Conservation (phyloP, 1,139 yeast genomes). For the Kodamaea fungicola region DNA sequence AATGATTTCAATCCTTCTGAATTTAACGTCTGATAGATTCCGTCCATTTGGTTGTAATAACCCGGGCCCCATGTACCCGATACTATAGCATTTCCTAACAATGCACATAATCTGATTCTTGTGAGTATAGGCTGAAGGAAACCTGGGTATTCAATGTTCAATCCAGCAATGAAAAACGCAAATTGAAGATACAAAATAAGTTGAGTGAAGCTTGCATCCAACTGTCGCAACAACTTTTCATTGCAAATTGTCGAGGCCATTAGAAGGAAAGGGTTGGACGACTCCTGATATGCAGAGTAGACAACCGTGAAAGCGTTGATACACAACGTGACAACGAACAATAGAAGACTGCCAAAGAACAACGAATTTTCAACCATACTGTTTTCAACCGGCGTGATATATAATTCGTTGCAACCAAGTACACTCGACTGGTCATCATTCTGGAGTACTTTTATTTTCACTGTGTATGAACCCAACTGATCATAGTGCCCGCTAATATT, state of each 20-base stretch:
- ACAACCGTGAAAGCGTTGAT: constrained; percentile 43
- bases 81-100: constrained; percentile 22
- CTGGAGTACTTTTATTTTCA: constrained; percentile 36
- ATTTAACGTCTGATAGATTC: constrained; percentile 33
- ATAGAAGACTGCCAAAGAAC: constrained; percentile 36
- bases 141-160: constrained; percentile 61
- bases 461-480: constrained; percentile 42
- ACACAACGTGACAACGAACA: constrained; percentile 40
- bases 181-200: constrained; percentile 54
- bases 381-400: constrained; percentile 48
- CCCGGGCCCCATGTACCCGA: not conserved
- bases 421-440: constrained; percentile 26
- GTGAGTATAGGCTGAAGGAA: constrained; percentile 56
- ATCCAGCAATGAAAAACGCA: constrained; percentile 54
- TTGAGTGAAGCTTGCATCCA: constrained; percentile 54
- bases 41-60: constrained; percentile 16
- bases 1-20: constrained; percentile 32
- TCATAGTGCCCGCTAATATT: constrained; percentile 32
- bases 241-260: constrained; percentile 62
- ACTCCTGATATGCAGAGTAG: constrained; percentile 60
- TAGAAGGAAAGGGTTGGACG: constrained; percentile 54
- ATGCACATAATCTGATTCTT: constrained; percentile 34
- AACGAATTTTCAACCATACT: constrained; percentile 32
- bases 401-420: constrained; percentile 47
- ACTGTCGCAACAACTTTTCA: constrained; percentile 50